Percentiles rank a stretch among this genome's conserved stretches.
Conservation (phyloP, 257 asterid species). For the Henckelia pumila region DNA sequence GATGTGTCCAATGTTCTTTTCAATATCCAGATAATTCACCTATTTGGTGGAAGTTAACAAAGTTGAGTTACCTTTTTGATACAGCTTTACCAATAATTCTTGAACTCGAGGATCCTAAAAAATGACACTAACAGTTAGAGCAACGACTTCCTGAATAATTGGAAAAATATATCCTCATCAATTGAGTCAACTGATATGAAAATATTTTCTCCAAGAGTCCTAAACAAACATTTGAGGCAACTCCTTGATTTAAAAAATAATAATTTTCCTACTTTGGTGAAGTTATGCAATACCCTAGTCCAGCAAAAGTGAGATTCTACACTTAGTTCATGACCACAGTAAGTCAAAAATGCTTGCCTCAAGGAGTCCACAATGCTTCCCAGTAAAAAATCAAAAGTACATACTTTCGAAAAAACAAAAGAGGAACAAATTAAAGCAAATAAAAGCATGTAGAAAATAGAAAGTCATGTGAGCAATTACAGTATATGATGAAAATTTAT, state of each 20-base stretch:
- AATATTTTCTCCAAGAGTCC: not conserved
- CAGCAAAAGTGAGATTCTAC: not conserved
- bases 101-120: constrained; percentile 99
- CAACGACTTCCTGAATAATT: constrained; percentile 79
- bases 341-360: not conserved
- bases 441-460: not conserved
- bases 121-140: constrained; percentile 88
- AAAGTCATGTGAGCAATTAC: not conserved
- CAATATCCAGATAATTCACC: not conserved
- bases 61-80: constrained; percentile 68
- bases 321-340: not conserved
- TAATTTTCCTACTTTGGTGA: not conserved
- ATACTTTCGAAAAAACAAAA: not conserved
- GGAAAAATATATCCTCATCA: constrained; percentile 13
- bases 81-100: constrained; percentile 86
- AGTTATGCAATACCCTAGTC: too few species aligned
- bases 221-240: not conserved
- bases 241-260: not conserved
- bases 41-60: not conserved
- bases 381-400: not conserved
- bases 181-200: constrained; percentile 5
- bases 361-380: constrained; percentile 5
- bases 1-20: not conserved
- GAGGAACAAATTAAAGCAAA: not conserved
- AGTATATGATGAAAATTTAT: constrained; percentile 1